Base-by-base conservation (phyloP, 306 rosid genomes). In the Corylus avellana region DNA sequence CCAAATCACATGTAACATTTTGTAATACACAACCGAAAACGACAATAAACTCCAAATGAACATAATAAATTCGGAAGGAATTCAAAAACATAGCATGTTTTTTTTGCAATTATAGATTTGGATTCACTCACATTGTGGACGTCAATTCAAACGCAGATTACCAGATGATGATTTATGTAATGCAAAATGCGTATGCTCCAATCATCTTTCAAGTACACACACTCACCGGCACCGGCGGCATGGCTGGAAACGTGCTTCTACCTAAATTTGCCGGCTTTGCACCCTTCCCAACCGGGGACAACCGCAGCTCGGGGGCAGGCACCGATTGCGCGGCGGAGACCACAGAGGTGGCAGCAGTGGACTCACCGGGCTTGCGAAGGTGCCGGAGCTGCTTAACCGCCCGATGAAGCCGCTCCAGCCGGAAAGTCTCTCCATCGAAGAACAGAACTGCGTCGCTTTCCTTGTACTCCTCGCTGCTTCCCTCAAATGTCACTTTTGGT, bases 401-500 rank as follows among this genome's bases (percentile, higher is more conserved):
- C 47, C 90, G 78, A 77, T 92, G 93, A 69, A 91, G 94, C 76
- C 92, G 87, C 86, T 94, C 98, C 79, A 89, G 72, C 14, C 95
- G 88, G 78, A 92, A 87, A 20, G 90, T 86, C 85, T 85, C 81
- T 8, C 98, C 97, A 68, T 92, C 97, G 57, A 94, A 92, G 70
- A 92, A 92, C 88, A 94, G 85, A 22, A 92, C 97, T 69, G 94
- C 97, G 77, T 94, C 97, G 53, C 85, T 91, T 20, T 92, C 94
- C 79, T 87, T 92, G 85, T 90, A 91, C 35, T 92, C 97, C 90
- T 94, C 97, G 25, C 92, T 88, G 49, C 84, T 92, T 3, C 98
- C 98, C 72, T 92, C 94, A 68, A 95, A 95, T n/a, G 93, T 84
- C 50, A 91, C 95, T 75, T 94, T 95, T 9, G 97, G 97, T 71